phyloP scores from a whole-genome alignment of 176 grass and related monocot species.

The Musa schizocarpa region DNA sequence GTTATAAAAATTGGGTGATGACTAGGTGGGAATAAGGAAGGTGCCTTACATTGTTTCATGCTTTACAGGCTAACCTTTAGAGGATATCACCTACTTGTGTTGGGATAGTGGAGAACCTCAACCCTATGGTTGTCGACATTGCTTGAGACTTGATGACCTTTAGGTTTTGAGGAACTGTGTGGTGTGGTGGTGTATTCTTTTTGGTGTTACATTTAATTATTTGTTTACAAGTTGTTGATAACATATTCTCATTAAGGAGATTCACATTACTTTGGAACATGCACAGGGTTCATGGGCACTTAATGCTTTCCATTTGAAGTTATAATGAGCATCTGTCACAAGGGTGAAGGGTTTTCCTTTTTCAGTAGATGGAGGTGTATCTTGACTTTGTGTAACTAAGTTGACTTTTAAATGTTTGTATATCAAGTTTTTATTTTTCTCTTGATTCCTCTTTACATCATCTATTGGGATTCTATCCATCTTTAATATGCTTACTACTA shows the following conservation, averaged over 20 bases:
- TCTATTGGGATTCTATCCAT: too few relatives aligned
- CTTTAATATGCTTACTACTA: too few relatives aligned
- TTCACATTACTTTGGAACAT: not conserved
- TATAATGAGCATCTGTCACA: not conserved
- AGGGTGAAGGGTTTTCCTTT: not conserved
- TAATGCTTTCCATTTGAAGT: not conserved
- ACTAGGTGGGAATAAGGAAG: not conserved
- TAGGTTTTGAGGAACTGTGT: not conserved
- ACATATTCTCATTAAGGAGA: not conserved
- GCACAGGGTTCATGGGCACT: not conserved
- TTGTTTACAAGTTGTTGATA: not conserved
- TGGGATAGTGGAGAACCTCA: not conserved
- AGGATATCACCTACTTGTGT: constrained; percentile 5
- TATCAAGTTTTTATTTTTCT: too few relatives aligned
- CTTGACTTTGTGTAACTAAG: too few relatives aligned
- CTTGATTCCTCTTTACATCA: too few relatives aligned
- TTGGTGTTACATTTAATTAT: not conserved
- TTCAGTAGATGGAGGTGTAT: too few relatives aligned
- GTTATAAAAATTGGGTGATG: not conserved
- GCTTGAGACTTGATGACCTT: not conserved
- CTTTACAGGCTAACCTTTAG: constrained; percentile 17
- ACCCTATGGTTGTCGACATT: not conserved
- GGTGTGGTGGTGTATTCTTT: not conserved
- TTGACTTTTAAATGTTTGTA: too few relatives aligned
- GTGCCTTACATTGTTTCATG: constrained; percentile 1